Base-by-base conservation (phyloP, 176 grass and related monocot species). In the Chloris gayana region DNA sequence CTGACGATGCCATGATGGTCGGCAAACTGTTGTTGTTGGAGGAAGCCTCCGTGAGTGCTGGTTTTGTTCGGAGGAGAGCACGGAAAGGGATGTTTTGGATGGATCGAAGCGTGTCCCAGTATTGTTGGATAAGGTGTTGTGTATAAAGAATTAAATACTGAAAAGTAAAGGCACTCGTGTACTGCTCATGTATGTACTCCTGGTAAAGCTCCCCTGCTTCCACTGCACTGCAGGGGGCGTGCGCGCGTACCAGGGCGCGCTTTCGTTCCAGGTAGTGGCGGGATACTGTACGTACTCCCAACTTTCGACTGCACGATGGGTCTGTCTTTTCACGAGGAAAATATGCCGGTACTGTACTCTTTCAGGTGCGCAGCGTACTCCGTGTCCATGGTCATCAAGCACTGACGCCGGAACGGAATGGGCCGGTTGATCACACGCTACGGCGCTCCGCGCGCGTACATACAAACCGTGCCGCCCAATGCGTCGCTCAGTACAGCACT, bases 51-150 rank as follows among this genome's bases (percentile, higher is more conserved):
- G 41, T 34, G 31, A 33, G 30, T 58, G 53, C 54, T 63, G 49
- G 9, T 68, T 79, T 64, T 84, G 87, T 34, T 75, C 35, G 81
- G 53, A 70, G 75, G 42, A 44, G 12, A 44, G 41, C 69, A 69
- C 33, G 31, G 76, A 63, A 79, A 61, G 76, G 74, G 38, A 47
- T 29, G 9, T 46, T 39, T 50, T 75, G 31, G 31, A 64, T 30
- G 22, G 32, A 32, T 75, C n/a, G 17, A 70, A 27, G 22, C 14
- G 37, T 33, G 22, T 46, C 42, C 7, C 10, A 10, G n/a, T 67
- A 22, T 11, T n/a, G n/a, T n/a, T 27, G 34, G 33, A 62, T 26
- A 30, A 19, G 14, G 22, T 9, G 3, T 5, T 62, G 5, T 47
- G 70, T 39, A 24, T 7, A 63, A n/a, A n/a, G n/a, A n/a, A n/a